Evolutionary conservation across 441 rosid genomes (phyloP).

Genomic region (Macaranga tanarius): DNA sequence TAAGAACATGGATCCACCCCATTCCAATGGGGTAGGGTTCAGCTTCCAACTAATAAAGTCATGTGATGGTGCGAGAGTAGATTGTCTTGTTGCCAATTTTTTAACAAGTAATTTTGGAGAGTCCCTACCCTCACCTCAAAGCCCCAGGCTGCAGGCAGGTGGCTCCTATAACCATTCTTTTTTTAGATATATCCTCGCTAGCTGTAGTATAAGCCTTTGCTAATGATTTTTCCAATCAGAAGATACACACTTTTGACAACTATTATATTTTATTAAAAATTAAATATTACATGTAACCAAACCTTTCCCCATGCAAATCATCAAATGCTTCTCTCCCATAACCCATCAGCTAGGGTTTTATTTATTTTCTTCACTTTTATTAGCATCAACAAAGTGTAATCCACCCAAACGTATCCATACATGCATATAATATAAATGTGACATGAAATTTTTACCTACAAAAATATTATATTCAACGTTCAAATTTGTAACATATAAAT

Average conservation of each 20-base stretch:
- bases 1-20: slow-evolving; percentile 52
- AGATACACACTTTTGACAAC: slow-evolving; percentile 7
- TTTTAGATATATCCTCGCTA: slow-evolving; percentile 19
- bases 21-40: slow-evolving; percentile 30
- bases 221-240: slow-evolving; percentile 37
- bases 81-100: slow-evolving; percentile 31
- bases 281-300: no score
- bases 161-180: not conserved
- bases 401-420: no score
- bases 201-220: slow-evolving; percentile 23
- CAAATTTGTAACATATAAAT: no score
- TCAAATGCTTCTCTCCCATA: not conserved
- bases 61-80: slow-evolving; percentile 33
- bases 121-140: not conserved
- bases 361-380: not conserved
- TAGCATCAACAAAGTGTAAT: no score
- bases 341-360: not conserved
- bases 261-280: no score
- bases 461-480: no score
- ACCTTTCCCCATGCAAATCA: not conserved
- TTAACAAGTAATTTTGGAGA: slow-evolving; percentile 26
- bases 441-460: no score
- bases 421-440: no score
- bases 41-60: slow-evolving; percentile 50
- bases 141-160: no score